Percentiles rank a stretch among this genome's conserved stretches.
Evolutionary conservation across 1,139 yeast species (phyloP).

Genomic region (Suhomyces yuchorum): DNA sequence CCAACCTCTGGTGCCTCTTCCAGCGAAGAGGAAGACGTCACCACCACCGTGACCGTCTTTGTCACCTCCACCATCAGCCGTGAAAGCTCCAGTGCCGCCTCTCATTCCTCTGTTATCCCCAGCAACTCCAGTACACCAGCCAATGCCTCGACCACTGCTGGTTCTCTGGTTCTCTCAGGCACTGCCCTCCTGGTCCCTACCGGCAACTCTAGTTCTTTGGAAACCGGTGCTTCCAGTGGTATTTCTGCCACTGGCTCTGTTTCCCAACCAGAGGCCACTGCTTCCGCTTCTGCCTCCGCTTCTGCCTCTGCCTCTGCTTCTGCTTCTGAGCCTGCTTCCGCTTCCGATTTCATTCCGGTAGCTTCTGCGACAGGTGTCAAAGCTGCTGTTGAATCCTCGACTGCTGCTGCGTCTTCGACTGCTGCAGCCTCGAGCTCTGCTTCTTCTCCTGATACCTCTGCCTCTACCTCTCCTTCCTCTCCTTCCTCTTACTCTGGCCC

Average conservation of each 20-base stretch:
- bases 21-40: neutral
- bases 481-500: conserved; percentile 42
- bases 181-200: neutral
- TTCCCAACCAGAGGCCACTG: conserved; percentile 13
- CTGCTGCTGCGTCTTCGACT: conserved; percentile 17
- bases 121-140: neutral
- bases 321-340: conserved; percentile 13
- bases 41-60: neutral
- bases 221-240: neutral
- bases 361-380: neutral
- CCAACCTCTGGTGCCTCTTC: neutral
- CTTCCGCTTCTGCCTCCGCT: conserved; percentile 7
- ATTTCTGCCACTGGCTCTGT: conserved; percentile 1
- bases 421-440: conserved; percentile 18
- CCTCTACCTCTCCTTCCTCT: neutral
- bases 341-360: conserved; percentile 3
- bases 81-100: neutral
- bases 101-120: neutral
- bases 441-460: conserved; percentile 21
- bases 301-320: conserved; percentile 11
- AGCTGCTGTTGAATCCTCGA: conserved; percentile 5
- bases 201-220: neutral
- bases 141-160: conserved; percentile 1
- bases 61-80: neutral
- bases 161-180: neutral